phyloP scores from a whole-genome alignment of 2,329 filamentous ascomycete genomes.

The Diaporthe citriasiana region DNA sequence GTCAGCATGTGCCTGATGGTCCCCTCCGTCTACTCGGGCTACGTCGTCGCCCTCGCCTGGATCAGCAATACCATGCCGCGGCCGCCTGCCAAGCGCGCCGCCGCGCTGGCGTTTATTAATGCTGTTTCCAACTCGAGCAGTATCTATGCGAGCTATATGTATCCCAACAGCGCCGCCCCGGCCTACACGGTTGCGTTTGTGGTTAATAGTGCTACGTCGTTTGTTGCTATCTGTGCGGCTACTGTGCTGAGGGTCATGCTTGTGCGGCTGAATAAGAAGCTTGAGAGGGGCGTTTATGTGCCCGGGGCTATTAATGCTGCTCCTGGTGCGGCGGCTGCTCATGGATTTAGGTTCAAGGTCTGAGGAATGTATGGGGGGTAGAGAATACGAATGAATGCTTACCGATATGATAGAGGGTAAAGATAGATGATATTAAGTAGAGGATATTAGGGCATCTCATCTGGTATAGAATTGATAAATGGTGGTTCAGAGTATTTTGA shows the following conservation, averaged over 20 bases:
- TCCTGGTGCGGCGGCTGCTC: constrained; percentile 68
- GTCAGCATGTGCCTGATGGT: constrained; percentile 81
- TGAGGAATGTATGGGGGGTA: constrained; percentile 47
- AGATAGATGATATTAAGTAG: background rate
- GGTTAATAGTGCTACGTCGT: constrained; percentile 76
- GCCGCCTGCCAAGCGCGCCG: constrained; percentile 79
- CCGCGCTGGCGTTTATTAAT: constrained; percentile 83
- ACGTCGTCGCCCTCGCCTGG: constrained; percentile 79
- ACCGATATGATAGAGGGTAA: background rate
- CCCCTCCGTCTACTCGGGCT: constrained; percentile 74
- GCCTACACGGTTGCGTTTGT: constrained; percentile 71
- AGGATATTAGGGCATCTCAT: background rate
- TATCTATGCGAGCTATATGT: constrained; percentile 80
- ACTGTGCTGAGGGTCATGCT: constrained; percentile 74
- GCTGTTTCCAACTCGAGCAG: constrained; percentile 77
- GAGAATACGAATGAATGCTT: too few relatives aligned
- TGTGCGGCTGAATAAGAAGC: constrained; percentile 75
- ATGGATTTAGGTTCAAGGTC: constrained; percentile 77
- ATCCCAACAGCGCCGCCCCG: constrained; percentile 63
- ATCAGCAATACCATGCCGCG: constrained; percentile 82
- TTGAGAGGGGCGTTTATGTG: constrained; percentile 73
- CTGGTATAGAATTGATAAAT: background rate
- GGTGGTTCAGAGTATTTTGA: background rate
- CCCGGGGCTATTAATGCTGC: constrained; percentile 69
- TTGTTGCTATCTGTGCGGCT: constrained; percentile 74